Evolutionary conservation across 106 monocot species (phyloP).

Genomic region (Triglochin maritima): DNA sequence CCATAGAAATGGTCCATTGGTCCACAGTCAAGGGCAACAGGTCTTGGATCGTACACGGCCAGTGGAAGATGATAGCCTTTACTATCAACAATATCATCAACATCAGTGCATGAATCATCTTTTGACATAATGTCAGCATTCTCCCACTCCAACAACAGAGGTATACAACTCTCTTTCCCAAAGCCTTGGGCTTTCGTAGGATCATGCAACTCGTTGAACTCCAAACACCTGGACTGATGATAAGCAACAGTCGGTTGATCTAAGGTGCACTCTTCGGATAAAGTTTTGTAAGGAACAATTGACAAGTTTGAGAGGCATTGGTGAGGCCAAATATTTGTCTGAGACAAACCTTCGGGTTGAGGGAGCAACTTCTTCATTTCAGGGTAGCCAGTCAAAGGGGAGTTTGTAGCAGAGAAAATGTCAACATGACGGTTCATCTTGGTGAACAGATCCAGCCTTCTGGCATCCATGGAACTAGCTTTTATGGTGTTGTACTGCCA

Average conservation of each 20-base stretch:
- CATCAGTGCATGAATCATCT: not conserved
- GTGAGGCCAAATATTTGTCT: not conserved
- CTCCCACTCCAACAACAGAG: not conserved
- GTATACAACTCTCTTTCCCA: not conserved
- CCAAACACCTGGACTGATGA: not conserved
- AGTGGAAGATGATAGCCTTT: not conserved
- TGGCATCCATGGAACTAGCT: not conserved
- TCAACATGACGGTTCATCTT: no score
- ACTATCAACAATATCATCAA: not conserved
- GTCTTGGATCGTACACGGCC: not conserved
- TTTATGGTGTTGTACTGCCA: not conserved
- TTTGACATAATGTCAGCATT: not conserved
- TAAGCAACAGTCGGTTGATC: not conserved
- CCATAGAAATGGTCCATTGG: not conserved
- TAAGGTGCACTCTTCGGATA: not conserved
- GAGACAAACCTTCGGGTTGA: not conserved
- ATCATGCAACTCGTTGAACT: not conserved
- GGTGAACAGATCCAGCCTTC: not conserved
- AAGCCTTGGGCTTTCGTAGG: not conserved
- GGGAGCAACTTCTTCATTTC: not conserved
- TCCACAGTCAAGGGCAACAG: not conserved
- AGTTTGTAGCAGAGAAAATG: not conserved
- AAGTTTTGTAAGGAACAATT: not conserved
- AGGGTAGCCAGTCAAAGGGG: not conserved
- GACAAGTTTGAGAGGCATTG: not conserved